These are phyloP conservation scores for Trichoderma virens DNA, from an alignment of 495 filamentous ascomycete genomes.

Conservation along the genomic window DNA sequence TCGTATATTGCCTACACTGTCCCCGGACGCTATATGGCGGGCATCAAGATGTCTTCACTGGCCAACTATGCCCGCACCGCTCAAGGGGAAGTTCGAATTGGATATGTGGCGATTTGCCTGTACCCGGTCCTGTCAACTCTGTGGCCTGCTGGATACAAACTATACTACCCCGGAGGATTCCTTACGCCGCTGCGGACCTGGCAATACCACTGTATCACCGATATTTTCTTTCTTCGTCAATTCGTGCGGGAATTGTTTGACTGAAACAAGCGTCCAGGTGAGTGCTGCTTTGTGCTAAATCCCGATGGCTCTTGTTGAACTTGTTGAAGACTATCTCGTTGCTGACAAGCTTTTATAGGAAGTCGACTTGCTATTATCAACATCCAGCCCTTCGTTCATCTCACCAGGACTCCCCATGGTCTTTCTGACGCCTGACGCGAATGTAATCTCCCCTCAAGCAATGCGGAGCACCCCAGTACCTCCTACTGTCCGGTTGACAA, in stretches of 20 bases:
- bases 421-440: slow-evolving; percentile 48
- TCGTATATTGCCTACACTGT: slow-evolving; percentile 19
- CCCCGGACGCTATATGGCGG: slow-evolving; percentile 52
- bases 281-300: slow-evolving; percentile 13
- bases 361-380: slow-evolving; percentile 52
- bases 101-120: slow-evolving; percentile 57
- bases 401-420: slow-evolving; percentile 56
- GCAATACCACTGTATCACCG: slow-evolving; percentile 39
- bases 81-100: slow-evolving; percentile 46
- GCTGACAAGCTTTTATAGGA: slow-evolving; percentile 42
- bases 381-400: slow-evolving; percentile 47
- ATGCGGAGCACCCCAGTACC: slow-evolving; percentile 41
- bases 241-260: slow-evolving; percentile 55
- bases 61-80: slow-evolving; percentile 48
- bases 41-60: slow-evolving; percentile 47
- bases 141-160: slow-evolving; percentile 25
- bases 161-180: slow-evolving; percentile 11
- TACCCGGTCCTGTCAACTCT: slow-evolving; percentile 47
- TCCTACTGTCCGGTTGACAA: slow-evolving; percentile 44
- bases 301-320: not conserved
- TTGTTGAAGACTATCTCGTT: slow-evolving; percentile 11
- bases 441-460: slow-evolving; percentile 46
- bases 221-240: slow-evolving; percentile 61
- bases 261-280: slow-evolving; percentile 52
- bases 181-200: slow-evolving; percentile 45